Evolutionary conservation across 1,139 yeast genomes (phyloP).

Genomic region (Pichia sp.): DNA sequence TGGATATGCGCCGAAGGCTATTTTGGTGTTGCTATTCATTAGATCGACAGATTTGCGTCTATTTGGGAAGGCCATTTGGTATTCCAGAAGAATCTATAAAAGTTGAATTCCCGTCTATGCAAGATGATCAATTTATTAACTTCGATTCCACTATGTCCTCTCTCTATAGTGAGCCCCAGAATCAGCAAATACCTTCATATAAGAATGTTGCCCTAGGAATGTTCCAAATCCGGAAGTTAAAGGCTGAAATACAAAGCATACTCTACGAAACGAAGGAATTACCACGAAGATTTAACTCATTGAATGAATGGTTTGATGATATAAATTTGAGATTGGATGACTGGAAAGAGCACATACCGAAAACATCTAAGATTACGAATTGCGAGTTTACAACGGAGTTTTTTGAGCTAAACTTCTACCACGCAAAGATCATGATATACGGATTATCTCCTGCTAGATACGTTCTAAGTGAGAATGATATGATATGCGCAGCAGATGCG

Average conservation of each 20-base stretch:
- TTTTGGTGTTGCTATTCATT: constrained; percentile 88
- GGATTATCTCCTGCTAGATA: constrained; percentile 72
- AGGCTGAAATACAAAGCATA: constrained; percentile 68
- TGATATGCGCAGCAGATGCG: constrained; percentile 51
- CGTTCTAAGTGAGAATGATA: constrained; percentile 46
- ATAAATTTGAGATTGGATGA: constrained; percentile 35
- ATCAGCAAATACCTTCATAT: constrained; percentile 44
- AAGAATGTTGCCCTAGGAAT: constrained; percentile 60
- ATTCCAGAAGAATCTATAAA: constrained; percentile 65
- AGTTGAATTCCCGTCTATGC: constrained; percentile 59
- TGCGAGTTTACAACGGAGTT: constrained; percentile 68
- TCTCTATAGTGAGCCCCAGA: constrained; percentile 29
- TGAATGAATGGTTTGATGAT: constrained; percentile 44
- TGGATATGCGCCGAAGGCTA: constrained; percentile 67
- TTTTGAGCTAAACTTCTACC: constrained; percentile 69
- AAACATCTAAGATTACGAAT: constrained; percentile 53
- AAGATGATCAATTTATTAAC: constrained; percentile 61
- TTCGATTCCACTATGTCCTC: constrained; percentile 15
- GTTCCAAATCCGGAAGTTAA: constrained; percentile 63
- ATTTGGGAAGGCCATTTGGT: constrained; percentile 67
- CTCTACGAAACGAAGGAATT: constrained; percentile 64
- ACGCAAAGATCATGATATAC: constrained; percentile 62
- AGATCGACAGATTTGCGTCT: constrained; percentile 72
- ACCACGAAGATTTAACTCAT: constrained; percentile 52
- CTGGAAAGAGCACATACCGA: constrained; percentile 60